Base-by-base conservation (phyloP, 768 basidiomycete species). In the Trametes coccinea region DNA sequence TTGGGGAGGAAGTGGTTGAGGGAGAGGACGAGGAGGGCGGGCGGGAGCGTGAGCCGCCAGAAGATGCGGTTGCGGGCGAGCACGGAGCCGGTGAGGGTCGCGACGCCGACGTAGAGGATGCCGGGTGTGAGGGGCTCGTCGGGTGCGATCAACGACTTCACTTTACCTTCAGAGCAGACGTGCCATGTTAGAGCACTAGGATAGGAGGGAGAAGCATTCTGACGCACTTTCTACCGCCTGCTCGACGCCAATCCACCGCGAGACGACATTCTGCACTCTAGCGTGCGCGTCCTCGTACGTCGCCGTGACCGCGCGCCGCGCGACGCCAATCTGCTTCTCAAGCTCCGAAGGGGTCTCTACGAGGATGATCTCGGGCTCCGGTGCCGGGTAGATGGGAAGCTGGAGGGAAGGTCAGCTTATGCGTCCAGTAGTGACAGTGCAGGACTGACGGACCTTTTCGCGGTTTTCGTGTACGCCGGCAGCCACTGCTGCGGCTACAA, bases 51-150 rank as follows among this genome's bases (percentile, higher is more conserved):
- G 53, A 89, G 67, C 17, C 96, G 89, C 5, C 85, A 76, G 34
- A 86, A 80, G 56, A 95, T 75, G 64, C 95, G 87, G 66, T 89
- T 90, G 45, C 95, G 88, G 0, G 90, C 85, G 58, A 98, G 67
- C 67, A 98, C 88, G 59, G 94, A 94, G 1, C 91, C 93, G 3
- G 91, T 89, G 50, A 98, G 85, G 13, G 93, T 86, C 2, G 93
- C 87, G 51, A 98, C 83, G 51, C 93, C 92, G 48, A 92, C 89
- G 78, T 96, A 98, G 56, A 98, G 86, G 4, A 90, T 69, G n/a
- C 91, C 93, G 0, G 95, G 95, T 9, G 88, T 93, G 31, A 97
- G 83, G 0, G 87, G 79, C 75, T 98, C 96, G 55, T 89, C 80
- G 0, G 87, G 82, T 0, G 92, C 87, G 13, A 93, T 76, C 67